phyloP scores from a whole-genome alignment of 129 eudicot species.

The Heracleum sosnowskyi region DNA sequence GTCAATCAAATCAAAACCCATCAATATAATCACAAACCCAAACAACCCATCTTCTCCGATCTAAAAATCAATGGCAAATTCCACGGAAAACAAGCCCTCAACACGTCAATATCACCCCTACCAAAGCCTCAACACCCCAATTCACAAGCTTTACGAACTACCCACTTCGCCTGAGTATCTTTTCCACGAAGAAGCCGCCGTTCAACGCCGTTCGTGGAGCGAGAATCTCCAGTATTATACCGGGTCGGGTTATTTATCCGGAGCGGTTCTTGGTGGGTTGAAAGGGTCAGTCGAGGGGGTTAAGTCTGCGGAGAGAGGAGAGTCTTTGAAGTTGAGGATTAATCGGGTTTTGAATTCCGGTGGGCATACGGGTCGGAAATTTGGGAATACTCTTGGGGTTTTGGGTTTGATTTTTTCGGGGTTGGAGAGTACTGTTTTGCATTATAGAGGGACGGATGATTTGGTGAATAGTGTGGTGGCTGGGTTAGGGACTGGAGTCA shows the following conservation, averaged over 20 bases:
- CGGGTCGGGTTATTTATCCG: conserved; percentile 21
- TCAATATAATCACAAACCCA: neutral
- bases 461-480: conserved; percentile 20
- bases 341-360: conserved; percentile 21
- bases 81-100: conserved; percentile 6
- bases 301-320: conserved; percentile 1
- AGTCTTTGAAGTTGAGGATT: conserved; percentile 13
- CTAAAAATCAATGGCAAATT: conserved; percentile 9
- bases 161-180: conserved; percentile 30
- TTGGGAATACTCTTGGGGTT: conserved; percentile 16
- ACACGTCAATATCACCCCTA: conserved; percentile 25
- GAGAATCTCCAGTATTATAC: conserved; percentile 23
- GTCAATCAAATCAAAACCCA: neutral
- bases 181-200: conserved; percentile 21
- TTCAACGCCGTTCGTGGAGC: conserved; percentile 16
- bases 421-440: conserved; percentile 15
- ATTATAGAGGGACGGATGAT: conserved; percentile 16
- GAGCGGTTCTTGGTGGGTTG: conserved; percentile 16
- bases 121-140: conserved; percentile 21
- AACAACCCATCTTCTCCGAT: neutral
- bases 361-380: conserved; percentile 15
- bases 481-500: conserved; percentile 19
- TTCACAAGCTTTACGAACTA: conserved; percentile 18
- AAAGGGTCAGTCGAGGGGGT: conserved; percentile 13
- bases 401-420: conserved; percentile 21